phyloP scores from a whole-genome alignment of 129 eudicot species.

The Calendula officinalis region DNA sequence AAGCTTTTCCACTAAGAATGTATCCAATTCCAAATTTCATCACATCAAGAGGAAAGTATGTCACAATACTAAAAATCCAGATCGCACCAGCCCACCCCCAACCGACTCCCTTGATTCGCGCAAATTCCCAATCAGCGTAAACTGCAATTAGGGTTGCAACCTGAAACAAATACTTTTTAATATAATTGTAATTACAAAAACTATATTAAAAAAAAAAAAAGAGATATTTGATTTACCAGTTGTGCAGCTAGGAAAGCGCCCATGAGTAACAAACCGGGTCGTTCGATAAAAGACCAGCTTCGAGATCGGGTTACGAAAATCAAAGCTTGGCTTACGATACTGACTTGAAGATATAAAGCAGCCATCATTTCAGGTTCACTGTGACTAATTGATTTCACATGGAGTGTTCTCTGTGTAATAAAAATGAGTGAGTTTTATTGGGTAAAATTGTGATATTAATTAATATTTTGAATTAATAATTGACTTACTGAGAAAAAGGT shows the following conservation, averaged over 20 bases:
- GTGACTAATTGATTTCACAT: constrained; percentile 48
- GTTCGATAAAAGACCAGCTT: constrained; percentile 77
- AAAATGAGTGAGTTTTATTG: neutral
- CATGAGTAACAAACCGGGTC: constrained; percentile 51
- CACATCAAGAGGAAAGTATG: constrained; percentile 72
- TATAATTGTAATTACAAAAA: too few relatives aligned
- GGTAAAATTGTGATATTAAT: neutral
- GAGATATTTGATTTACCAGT: constrained; percentile 45
- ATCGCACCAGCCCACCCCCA: constrained; percentile 99
- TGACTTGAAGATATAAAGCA: constrained; percentile 88
- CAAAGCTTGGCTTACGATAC: constrained; percentile 85
- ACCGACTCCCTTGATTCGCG: constrained; percentile 75
- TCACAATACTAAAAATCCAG: constrained; percentile 75
- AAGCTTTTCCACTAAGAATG: constrained; percentile 77
- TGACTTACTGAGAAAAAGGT: constrained; percentile 71
- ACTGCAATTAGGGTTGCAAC: constrained; percentile 86
- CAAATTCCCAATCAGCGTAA: constrained; percentile 81
- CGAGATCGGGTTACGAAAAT: constrained; percentile 92
- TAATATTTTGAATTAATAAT: neutral
- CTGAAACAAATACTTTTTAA: too few relatives aligned
- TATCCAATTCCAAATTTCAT: constrained; percentile 46
- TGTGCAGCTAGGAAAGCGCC: too few relatives aligned
- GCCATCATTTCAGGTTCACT: constrained; percentile 76
- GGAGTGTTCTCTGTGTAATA: constrained; percentile 50
- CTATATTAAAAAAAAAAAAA: too few relatives aligned